Evolutionary conservation across 2,329 filamentous ascomycete genomes (phyloP).

Genomic region (Ceratocystis cacaofunesta): DNA sequence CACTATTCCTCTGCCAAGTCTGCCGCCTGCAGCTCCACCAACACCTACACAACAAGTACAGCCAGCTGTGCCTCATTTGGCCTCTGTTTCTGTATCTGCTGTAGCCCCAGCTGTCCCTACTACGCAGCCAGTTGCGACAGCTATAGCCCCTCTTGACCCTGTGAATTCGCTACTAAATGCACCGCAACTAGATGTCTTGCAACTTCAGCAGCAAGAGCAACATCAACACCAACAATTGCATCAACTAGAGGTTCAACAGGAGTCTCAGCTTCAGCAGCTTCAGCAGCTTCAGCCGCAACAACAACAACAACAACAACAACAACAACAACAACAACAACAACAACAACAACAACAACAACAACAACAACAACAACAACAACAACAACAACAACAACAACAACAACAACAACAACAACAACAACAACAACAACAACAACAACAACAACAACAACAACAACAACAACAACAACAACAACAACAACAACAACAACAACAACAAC

Average conservation of each 20-base stretch:
- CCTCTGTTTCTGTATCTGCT: constrained; percentile 6
- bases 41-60: background rate
- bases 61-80: background rate
- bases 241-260: background rate
- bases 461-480: constrained; percentile 5
- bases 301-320: constrained; percentile 5
- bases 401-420: constrained; percentile 2
- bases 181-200: constrained; percentile 5
- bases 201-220: constrained; percentile 14
- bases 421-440: constrained; percentile 1
- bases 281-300: constrained; percentile 12
- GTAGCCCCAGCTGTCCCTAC: background rate
- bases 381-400: constrained; percentile 1
- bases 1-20: constrained; percentile 13
- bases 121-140: background rate
- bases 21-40: background rate
- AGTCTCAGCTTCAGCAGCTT: constrained; percentile 3
- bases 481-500: constrained; percentile 1
- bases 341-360: constrained; percentile 4
- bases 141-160: constrained; percentile 6
- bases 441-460: constrained; percentile 1
- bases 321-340: background rate
- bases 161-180: constrained; percentile 11
- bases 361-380: constrained; percentile 2
- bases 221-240: constrained; percentile 8